Base-by-base conservation (phyloP, 1,139 yeast species). In the Scheffersomyces titani region DNA sequence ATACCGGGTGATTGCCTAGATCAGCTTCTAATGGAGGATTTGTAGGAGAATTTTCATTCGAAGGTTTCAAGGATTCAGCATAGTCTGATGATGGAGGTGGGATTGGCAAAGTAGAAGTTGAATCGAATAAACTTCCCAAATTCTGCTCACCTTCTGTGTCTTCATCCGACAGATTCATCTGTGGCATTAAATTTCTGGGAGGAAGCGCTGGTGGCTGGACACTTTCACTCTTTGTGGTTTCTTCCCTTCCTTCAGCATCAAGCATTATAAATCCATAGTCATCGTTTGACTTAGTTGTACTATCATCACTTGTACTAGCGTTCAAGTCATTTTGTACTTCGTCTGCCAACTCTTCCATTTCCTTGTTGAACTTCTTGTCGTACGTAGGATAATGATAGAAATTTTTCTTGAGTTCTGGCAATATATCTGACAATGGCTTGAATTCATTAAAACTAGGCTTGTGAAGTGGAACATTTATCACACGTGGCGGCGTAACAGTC, bases 361-460 rank as follows among this genome's bases (percentile, higher is more conserved):
- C 67, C 52, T 63, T 60, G 49, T 67, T 68, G 20, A 61, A 54
- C 19, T 59, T 53, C 24, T 54, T 60, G 21, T 61, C 58, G 51
- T 59, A 65, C 16, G 65, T 68, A 24, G 72, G 67, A 56, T 73
- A 73, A 57, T 75, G 77, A 57, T 76, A 76, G 56, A 66, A 75
- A 19, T 68, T 69, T 36, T 69, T 67, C 56, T 76, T 77, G 30
- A 61, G 49, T 19, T 68, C 72, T 0, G 76, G 72, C 22, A 76
- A 65, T 51, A 67, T 63, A 30, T 69, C 70, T 1, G 75, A 67
- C 59, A 78, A 67, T 0, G 62, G 61, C 3, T 71, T 67, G 51
- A 76, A 70, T 19, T 67, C 70, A 19, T 60, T 62, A 47, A 75
- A 65, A 22, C 65, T 69, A 1, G 81, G 81, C 56, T 74, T 72